phyloP scores from a whole-genome alignment of 169 alveolate genomes.

The Prorocentrum cordatum region DNA sequence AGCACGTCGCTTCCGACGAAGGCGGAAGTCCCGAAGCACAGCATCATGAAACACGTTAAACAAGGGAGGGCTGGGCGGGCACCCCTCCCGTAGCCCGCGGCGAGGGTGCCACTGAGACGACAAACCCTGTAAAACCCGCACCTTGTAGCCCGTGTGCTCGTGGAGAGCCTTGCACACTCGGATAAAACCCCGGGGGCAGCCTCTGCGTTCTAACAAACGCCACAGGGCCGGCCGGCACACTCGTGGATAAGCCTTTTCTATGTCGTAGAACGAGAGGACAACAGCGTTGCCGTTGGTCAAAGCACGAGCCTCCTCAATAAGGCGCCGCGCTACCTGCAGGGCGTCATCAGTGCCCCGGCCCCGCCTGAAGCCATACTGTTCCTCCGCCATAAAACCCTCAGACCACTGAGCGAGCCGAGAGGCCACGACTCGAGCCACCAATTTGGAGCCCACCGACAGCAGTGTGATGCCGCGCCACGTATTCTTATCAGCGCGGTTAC shows the following conservation, averaged over 20 bases:
- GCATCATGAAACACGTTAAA: no score
- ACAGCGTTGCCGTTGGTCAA: background rate
- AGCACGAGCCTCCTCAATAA: background rate
- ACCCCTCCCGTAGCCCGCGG: no score
- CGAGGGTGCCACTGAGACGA: no score
- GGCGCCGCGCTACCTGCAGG: background rate
- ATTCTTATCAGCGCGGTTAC: background rate
- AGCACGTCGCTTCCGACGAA: no score
- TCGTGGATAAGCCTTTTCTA: background rate
- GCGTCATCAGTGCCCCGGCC: background rate
- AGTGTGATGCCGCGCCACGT: slow-evolving; percentile 7
- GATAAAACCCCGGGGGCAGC: no score
- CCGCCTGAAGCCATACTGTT: background rate
- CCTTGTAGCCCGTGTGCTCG: no score
- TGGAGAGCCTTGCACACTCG: no score
- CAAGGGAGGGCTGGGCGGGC: no score
- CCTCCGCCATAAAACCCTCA: background rate
- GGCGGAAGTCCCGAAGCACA: no score
- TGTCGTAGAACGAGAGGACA: background rate
- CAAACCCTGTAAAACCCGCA: no score
- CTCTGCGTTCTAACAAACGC: background rate
- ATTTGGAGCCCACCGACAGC: background rate
- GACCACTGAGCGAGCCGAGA: background rate
- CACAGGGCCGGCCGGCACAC: background rate
- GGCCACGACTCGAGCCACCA: background rate